phyloP scores from a whole-genome alignment of 108 stramenopile genomes.

The Skeletonema menzelii region DNA sequence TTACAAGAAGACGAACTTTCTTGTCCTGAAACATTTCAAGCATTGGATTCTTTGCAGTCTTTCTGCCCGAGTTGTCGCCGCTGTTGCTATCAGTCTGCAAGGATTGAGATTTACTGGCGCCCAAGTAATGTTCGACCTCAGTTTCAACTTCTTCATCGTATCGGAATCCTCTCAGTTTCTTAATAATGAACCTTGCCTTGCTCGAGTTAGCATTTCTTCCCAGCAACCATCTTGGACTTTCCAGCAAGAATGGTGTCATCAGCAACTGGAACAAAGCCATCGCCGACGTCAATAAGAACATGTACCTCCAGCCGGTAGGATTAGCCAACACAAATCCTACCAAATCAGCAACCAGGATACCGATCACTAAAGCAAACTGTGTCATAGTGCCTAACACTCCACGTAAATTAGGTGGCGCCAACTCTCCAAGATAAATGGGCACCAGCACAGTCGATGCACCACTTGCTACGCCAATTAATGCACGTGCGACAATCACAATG shows the following conservation, averaged over 20 bases:
- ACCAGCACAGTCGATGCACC: conserved; percentile 91
- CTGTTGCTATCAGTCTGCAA: conserved; percentile 21
- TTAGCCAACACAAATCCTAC: conserved; percentile 85
- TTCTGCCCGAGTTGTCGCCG: neutral
- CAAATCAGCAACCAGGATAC: conserved; percentile 86
- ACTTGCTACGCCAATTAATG: conserved; percentile 91
- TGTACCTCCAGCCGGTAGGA: conserved; percentile 64
- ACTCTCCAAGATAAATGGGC: conserved; percentile 93
- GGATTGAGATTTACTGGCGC: conserved; percentile 49
- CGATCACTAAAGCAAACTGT: conserved; percentile 95
- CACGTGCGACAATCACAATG: conserved; percentile 78
- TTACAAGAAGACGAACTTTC: conserved; percentile 70
- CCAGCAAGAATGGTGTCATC: conserved; percentile 81
- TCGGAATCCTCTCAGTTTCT: conserved; percentile 88
- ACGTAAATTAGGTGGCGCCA: conserved; percentile 91
- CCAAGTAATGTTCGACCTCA: conserved; percentile 89
- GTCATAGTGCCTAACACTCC: conserved; percentile 95
- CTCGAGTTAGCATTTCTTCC: conserved; percentile 73
- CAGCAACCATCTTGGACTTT: conserved; percentile 90
- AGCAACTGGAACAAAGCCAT: conserved; percentile 80
- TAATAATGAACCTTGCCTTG: conserved; percentile 88
- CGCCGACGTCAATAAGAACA: conserved; percentile 83
- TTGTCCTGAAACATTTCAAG: conserved; percentile 75
- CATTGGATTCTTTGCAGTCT: conserved; percentile 26
- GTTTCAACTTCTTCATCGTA: conserved; percentile 93